Base-by-base conservation (phyloP, 768 basidiomycete genomes). In the Artomyces pyxidatus region DNA sequence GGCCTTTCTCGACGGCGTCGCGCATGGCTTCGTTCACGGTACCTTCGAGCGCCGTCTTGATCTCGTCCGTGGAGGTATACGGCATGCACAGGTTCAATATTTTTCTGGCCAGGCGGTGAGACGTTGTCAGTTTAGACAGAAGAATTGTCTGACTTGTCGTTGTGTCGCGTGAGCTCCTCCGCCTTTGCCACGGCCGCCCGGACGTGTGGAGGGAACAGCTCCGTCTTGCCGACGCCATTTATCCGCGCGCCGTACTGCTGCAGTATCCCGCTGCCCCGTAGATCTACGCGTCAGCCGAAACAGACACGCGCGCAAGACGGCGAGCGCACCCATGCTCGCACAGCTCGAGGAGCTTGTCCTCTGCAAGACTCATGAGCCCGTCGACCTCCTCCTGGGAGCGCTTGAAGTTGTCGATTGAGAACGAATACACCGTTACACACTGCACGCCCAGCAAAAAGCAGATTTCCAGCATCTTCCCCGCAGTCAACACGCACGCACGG, bases 391-490 rank as follows among this genome's bases (percentile, higher is more conserved):
- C 83, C 47, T 77, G 71, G 1, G 85, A 76, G 19, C 96, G 78
- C 53, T 88, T 88, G 70, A 98, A 98, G 68, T 98, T 99, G 59
- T 98, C 95, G 52, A 98, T 92, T 1, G 93, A 80, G 66, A 99
- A 99, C n/a, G 92, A 91, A 59, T 95, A 99, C n/a, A 85, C 88
- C 2, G 90, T 84, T 22, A 98, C 92, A 51, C 86, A 91, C 51
- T 71, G 75, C 42, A 99, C 75, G 11, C 80, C 70, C n/a, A 99
- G 74, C 1, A 76, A 71, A 19, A 95, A 69, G 58, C 94, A 94
- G 25, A 93, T 73, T 63, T 93, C 89, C 16, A 98, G 70, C 48
- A 90, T 74, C 94, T 97, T 54, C 26, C 17, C 12, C 22, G 16
- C 6, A 21, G 12, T 17, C 8, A 8, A 22, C 39, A 10, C 11